Percentiles rank a stretch among this genome's conserved stretches.
phyloP scores from a whole-genome alignment of 1,139 yeast species.

The Pichia sp. region DNA sequence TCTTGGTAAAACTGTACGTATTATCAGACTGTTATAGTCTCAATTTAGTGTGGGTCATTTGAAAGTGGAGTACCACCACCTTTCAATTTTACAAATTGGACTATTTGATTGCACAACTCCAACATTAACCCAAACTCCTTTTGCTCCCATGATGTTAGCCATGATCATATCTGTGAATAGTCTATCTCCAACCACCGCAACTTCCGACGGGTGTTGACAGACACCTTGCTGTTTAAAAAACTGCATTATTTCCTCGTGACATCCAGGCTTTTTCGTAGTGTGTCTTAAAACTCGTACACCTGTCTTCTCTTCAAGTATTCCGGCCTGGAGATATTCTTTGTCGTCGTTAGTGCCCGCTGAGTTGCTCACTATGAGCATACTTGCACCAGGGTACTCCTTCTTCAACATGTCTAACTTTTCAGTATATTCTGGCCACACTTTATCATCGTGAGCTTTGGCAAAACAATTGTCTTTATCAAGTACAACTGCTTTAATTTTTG shows the following conservation, averaged over 20 bases:
- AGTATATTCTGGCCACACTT: slow-evolving; percentile 72
- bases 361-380: slow-evolving; percentile 77
- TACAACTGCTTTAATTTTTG: slow-evolving; percentile 71
- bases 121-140: slow-evolving; percentile 75
- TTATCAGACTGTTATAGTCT: background rate
- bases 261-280: slow-evolving; percentile 84
- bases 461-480: slow-evolving; percentile 95
- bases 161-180: slow-evolving; percentile 84
- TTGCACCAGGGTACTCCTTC: slow-evolving; percentile 56
- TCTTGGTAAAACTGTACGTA: no score
- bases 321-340: slow-evolving; percentile 53
- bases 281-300: slow-evolving; percentile 81
- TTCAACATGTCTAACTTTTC: slow-evolving; percentile 57
- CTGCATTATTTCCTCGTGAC: slow-evolving; percentile 62
- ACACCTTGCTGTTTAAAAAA: slow-evolving; percentile 51
- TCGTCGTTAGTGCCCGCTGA: slow-evolving; percentile 92
- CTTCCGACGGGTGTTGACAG: slow-evolving; percentile 50
- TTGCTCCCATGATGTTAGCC: slow-evolving; percentile 92
- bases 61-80: slow-evolving; percentile 36
- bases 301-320: slow-evolving; percentile 55
- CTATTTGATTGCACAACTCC: slow-evolving; percentile 63
- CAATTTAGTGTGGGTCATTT: background rate
- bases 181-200: slow-evolving; percentile 87
- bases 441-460: slow-evolving; percentile 76
- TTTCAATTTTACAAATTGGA: slow-evolving; percentile 49